phyloP scores from a whole-genome alignment of 305 asterid species.

The Withania somnifera region DNA sequence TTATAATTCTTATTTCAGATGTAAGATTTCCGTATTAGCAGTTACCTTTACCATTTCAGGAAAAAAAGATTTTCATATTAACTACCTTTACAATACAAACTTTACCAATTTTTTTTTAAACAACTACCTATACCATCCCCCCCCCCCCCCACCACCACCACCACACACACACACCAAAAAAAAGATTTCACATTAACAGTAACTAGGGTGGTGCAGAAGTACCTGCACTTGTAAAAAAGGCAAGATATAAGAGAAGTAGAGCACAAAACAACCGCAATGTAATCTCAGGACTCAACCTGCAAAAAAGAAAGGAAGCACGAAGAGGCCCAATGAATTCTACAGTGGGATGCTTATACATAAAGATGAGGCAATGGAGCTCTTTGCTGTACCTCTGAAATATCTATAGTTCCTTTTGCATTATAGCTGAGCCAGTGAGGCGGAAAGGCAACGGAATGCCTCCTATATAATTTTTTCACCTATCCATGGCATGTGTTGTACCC shows the following conservation, averaged over 20 bases:
- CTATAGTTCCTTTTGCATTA: not conserved
- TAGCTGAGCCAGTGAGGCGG: not conserved
- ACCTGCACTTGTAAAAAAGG: not conserved
- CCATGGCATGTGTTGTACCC: not conserved
- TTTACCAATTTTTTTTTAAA: too few species aligned
- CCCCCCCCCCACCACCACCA: too few species aligned
- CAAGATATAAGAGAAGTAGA: not conserved
- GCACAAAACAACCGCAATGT: not conserved
- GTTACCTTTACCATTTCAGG: too few species aligned
- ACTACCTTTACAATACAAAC: too few species aligned
- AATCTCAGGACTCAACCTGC: not conserved
- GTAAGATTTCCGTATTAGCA: not conserved
- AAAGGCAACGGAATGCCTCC: not conserved
- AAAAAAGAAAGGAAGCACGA: not conserved
- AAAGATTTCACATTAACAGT: too few species aligned
- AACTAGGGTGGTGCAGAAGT: not conserved
- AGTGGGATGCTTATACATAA: not conserved
- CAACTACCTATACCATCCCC: too few species aligned
- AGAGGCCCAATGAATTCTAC: not conserved
- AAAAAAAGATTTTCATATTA: too few species aligned
- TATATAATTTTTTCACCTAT: not conserved
- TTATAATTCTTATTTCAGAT: not conserved
- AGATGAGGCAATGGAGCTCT: not conserved
- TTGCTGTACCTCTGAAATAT: not conserved
- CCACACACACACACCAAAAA: too few species aligned